Base-by-base conservation (phyloP, 192 early-diverging fungal genomes). In the Dispira simplex region DNA sequence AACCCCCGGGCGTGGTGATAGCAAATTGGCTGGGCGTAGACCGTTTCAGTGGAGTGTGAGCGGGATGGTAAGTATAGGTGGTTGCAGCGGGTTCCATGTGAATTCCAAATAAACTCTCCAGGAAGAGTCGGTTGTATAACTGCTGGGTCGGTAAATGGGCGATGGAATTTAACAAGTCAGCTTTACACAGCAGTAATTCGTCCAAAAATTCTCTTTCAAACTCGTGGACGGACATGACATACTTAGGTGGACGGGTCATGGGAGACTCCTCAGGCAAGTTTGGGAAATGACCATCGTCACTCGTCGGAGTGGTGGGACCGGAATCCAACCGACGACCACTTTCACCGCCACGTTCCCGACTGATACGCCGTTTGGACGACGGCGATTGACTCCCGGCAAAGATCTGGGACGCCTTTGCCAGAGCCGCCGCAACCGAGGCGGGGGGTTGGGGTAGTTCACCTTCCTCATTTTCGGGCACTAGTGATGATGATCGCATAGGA, bases 181-280 rank as follows among this genome's bases (percentile, higher is more conserved):
- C 21, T 21, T 56, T 56, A 28, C 54, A 56, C 3, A 14, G 14
- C 25, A 56, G 21, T 23, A 56, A 21, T 56, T 56, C 54, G 3
- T 56, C 54, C 13, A 56, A 28, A 56, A 56, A 56, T 25, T 56
- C 54, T 26, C 54, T 21, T 26, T 56, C 54, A 25, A 56, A 56
- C 12, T 56, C 54, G 25, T 12, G 25, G 8, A 56, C 21, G 8
- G 54, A 56, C 20, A 28, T 21, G 12, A 56, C 54, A 14, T 13
- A 18, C 25, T 56, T 56, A 21, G 54, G 20, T 3, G 54, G 18
- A 23, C 54, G 54, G 25, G 28, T 21, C 25, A 14, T 27, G 16
- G 13, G 8, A 21, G 12, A 13, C 54, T 56, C 54, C 12, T 25
- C 8, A 28, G 49, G 49, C 49, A 51, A 18, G 49, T 1, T 1